Conservation (phyloP, 1,284 basidiomycete species). For the Grifola frondosa region DNA sequence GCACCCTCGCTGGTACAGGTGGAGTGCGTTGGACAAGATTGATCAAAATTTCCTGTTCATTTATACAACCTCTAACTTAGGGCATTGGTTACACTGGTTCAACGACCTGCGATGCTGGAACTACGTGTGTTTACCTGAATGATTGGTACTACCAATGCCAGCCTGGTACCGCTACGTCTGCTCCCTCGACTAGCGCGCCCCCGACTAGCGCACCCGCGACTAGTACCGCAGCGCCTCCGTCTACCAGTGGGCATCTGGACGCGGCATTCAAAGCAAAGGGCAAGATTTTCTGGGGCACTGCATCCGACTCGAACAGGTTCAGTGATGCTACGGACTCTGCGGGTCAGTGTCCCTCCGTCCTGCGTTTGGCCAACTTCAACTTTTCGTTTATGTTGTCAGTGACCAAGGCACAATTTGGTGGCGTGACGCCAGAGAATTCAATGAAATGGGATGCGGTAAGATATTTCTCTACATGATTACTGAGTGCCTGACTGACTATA, state of each 20-base stretch:
- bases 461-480: background rate
- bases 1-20: slow-evolving; percentile 7
- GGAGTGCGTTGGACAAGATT: too few relatives aligned
- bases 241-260: slow-evolving; percentile 22
- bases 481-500: background rate
- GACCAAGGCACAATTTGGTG: slow-evolving; percentile 35
- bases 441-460: slow-evolving; percentile 40
- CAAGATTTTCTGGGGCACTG: slow-evolving; percentile 30
- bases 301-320: slow-evolving; percentile 29
- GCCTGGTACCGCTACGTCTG: slow-evolving; percentile 13
- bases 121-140: slow-evolving; percentile 19
- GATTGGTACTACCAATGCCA: slow-evolving; percentile 28
- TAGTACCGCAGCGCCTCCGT: slow-evolving; percentile 1
- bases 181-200: slow-evolving; percentile 10
- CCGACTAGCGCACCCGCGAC: slow-evolving; percentile 11
- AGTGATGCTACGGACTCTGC: slow-evolving; percentile 28
- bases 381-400: slow-evolving; percentile 4
- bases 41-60: background rate
- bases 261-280: slow-evolving; percentile 26
- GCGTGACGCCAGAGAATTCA: slow-evolving; percentile 37
- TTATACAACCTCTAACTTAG: background rate
- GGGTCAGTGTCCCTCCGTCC: background rate
- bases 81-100: slow-evolving; percentile 25
- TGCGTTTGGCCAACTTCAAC: background rate
- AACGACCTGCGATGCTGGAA: slow-evolving; percentile 23